Evolutionary conservation across 2,329 filamentous ascomycete genomes (phyloP).

Genomic region (Cyphellophora attinorum): DNA sequence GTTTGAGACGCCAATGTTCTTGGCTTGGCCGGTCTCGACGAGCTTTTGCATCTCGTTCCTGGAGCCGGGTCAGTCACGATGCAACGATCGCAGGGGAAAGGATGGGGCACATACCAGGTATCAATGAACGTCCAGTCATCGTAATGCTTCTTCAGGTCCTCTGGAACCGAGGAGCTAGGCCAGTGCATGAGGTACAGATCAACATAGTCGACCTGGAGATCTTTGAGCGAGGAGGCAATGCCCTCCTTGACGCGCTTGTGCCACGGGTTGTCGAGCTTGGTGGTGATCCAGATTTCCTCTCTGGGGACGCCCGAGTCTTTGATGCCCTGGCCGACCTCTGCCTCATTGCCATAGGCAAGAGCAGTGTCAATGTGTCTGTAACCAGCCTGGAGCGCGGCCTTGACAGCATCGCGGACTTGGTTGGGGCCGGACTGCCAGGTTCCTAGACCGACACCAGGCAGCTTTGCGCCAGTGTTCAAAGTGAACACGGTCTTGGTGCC

Average conservation of each 20-base stretch:
- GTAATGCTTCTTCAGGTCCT: conserved; percentile 47
- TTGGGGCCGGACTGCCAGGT: conserved; percentile 68
- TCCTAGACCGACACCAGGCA: conserved; percentile 60
- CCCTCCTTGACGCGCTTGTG: conserved; percentile 55
- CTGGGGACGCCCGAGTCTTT: conserved; percentile 55
- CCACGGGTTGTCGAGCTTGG: conserved; percentile 74
- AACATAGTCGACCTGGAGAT: conserved; percentile 55
- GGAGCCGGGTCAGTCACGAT: conserved; percentile 28
- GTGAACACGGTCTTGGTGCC: conserved; percentile 19
- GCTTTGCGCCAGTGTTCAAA: conserved; percentile 29
- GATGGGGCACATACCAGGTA: conserved; percentile 45
- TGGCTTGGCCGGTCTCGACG: conserved; percentile 49
- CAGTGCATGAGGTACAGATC: conserved; percentile 62
- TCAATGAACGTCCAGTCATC: conserved; percentile 75
- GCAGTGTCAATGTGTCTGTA: conserved; percentile 73
- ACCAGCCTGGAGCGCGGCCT: conserved; percentile 55
- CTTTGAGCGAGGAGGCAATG: conserved; percentile 52
- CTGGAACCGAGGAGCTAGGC: conserved; percentile 22
- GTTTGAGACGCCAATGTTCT: conserved; percentile 79
- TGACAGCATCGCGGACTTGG: conserved; percentile 62
- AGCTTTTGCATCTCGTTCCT: conserved; percentile 31
- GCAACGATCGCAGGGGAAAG: neutral
- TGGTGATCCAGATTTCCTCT: conserved; percentile 61
- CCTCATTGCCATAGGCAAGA: conserved; percentile 68
- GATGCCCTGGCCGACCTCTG: conserved; percentile 58